Evolutionary conservation across 2,329 filamentous ascomycete genomes (phyloP).

Genomic region (Hypoxylon sp.): DNA sequence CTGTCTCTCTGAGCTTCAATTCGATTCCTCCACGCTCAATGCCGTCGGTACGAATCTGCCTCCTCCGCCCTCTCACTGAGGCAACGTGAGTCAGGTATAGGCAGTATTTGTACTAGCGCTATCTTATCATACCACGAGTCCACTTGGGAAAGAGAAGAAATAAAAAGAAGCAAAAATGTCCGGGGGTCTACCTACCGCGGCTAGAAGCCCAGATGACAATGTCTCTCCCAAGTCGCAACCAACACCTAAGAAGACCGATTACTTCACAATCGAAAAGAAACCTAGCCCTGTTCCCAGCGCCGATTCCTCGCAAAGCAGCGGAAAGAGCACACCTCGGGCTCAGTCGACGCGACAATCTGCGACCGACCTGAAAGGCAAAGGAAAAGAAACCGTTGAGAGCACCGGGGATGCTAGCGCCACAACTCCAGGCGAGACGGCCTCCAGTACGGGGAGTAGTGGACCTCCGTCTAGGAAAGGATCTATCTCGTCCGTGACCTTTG

Average conservation of each 20-base stretch:
- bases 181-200: conserved; percentile 40
- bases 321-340: conserved; percentile 31
- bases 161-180: conserved; percentile 46
- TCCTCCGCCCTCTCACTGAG: conserved; percentile 62
- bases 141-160: conserved; percentile 22
- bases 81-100: conserved; percentile 59
- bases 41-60: conserved; percentile 57
- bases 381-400: conserved; percentile 49
- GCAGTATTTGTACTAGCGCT: conserved; percentile 38
- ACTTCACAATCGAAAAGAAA: conserved; percentile 49
- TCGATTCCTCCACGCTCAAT: conserved; percentile 51
- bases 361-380: conserved; percentile 39
- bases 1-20: conserved; percentile 37
- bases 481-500: conserved; percentile 64
- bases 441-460: conserved; percentile 55
- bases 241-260: conserved; percentile 47
- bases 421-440: conserved; percentile 55
- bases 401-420: conserved; percentile 54
- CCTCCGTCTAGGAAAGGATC: conserved; percentile 62
- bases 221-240: conserved; percentile 51
- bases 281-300: conserved; percentile 14
- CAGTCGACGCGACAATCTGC: conserved; percentile 32
- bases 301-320: conserved; percentile 31
- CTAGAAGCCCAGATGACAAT: conserved; percentile 49
- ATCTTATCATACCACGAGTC: conserved; percentile 32